Conservation (phyloP, 2,329 filamentous ascomycete species). For the Aspergillus spinulosporus region DNA sequence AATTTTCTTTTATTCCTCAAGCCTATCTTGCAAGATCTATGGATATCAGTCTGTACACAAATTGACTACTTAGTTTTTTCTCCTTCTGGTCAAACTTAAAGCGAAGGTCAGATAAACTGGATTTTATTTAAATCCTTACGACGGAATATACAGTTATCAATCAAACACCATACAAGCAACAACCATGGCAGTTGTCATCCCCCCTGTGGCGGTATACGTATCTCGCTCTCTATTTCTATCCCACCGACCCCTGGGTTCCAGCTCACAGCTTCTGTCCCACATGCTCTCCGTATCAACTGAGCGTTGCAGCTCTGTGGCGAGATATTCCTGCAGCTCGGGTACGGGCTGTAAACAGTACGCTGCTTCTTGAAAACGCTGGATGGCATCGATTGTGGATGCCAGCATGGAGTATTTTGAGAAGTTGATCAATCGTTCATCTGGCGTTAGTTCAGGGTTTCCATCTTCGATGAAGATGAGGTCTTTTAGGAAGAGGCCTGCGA, state of each 20-base stretch:
- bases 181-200: constrained; percentile 6
- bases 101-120: too few species aligned
- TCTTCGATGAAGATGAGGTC: constrained; percentile 97
- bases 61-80: background rate
- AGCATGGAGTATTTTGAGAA: constrained; percentile 26
- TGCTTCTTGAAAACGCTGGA: constrained; percentile 94
- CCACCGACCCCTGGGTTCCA: constrained; percentile 62
- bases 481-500: constrained; percentile 83
- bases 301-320: constrained; percentile 80
- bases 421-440: constrained; percentile 73
- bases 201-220: constrained; percentile 2
- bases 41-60: background rate
- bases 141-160: background rate
- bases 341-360: constrained; percentile 84
- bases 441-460: constrained; percentile 88
- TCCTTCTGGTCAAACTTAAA: too few species aligned
- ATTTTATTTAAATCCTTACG: background rate
- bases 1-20: background rate
- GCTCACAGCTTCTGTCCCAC: constrained; percentile 88
- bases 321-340: constrained; percentile 78
- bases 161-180: constrained; percentile 6
- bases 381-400: constrained; percentile 23
- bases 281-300: constrained; percentile 92
- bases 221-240: background rate
- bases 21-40: background rate